Evolutionary conservation across 495 filamentous ascomycete genomes (phyloP).

Genomic region (Ramalina intermedia): DNA sequence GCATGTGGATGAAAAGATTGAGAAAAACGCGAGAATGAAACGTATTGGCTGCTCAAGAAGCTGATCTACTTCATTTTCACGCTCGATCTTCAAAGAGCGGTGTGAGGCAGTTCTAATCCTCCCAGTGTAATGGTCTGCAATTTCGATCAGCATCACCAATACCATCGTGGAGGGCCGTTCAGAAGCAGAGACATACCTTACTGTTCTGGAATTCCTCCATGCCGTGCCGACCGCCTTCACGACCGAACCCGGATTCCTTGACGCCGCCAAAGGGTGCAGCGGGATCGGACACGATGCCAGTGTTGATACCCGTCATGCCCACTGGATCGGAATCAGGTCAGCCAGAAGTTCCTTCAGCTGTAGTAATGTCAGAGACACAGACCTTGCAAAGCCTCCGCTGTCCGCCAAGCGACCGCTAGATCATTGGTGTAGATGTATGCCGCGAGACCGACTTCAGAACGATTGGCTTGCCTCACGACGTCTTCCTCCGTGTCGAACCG

Average conservation of each 20-base stretch:
- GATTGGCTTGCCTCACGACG: conserved; percentile 17
- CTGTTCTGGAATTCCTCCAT: conserved; percentile 34
- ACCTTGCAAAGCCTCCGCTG: conserved; percentile 13
- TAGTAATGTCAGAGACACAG: neutral
- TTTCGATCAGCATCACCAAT: too few relatives aligned
- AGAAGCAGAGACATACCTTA: conserved; percentile 16
- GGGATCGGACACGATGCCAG: conserved; percentile 19
- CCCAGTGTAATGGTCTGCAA: too few relatives aligned
- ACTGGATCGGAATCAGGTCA: neutral
- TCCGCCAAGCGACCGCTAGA: conserved; percentile 13
- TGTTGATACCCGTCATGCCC: conserved; percentile 25
- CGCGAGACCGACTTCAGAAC: conserved; percentile 20
- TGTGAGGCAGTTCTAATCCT: too few relatives aligned
- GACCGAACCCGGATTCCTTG: conserved; percentile 40
- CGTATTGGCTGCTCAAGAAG: too few relatives aligned
- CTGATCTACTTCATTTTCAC: too few relatives aligned
- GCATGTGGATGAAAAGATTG: too few relatives aligned
- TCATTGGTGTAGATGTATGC: conserved; percentile 20
- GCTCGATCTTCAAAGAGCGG: too few relatives aligned
- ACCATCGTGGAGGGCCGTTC: too few relatives aligned
- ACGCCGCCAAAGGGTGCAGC: conserved; percentile 38
- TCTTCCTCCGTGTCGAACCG: conserved; percentile 20
- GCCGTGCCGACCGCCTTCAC: conserved; percentile 36
- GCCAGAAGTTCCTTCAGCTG: neutral
- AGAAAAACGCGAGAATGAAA: too few relatives aligned